Base-by-base conservation (phyloP, 2,329 filamentous ascomycete genomes). In the Calonectria henricotiae region DNA sequence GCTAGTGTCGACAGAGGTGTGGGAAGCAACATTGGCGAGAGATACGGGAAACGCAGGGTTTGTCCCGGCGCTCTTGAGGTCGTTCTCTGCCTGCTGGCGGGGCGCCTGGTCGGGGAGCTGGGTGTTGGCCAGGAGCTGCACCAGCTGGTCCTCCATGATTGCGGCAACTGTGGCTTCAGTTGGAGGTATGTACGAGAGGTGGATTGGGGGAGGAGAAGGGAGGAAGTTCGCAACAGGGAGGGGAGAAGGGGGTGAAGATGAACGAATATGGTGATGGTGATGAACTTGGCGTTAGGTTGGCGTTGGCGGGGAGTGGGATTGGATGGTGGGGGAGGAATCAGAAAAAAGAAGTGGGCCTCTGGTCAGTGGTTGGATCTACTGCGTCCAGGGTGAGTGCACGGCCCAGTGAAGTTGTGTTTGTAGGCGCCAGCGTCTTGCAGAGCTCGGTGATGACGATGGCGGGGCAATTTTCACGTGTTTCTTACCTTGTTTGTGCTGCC, bases 131-230 rank as follows among this genome's bases (percentile, higher is more conserved):
- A 99, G 91, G 82, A 98, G 89, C 83, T 92, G 91, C 78, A 96
- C 91, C 83, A 99, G 90, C 87, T 97, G 92, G 85, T 97, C 92
- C 89, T 98, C 95, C 95, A 98, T 98, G 78, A 72, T 79, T 78
- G 73, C 68, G 55, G 65, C 68, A 68, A 65, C 60, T 71, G 67
- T 46, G 49, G 69, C 69, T 69, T 65, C 71, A 17, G 47, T 60
- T 23, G 41, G 30, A 60, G 41, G 25, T 32, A 32, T 43, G 7
- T 47, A 13, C 30, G 27, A 12, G 55, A 17, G 46, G 35, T 51
- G 17, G 51, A 51, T 54, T 51, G 27, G 37, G 30, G 23, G 32
- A n/a, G 51, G 17, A 39, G 41, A 62, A 51, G 23, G 35, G 7
- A 37, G 44, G 69, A 61, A 67, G 15, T 25, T 44, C 51, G 51